Evolutionary conservation across 805 yeast genomes (phyloP).

Genomic region (Lipomyces starkeyi): DNA sequence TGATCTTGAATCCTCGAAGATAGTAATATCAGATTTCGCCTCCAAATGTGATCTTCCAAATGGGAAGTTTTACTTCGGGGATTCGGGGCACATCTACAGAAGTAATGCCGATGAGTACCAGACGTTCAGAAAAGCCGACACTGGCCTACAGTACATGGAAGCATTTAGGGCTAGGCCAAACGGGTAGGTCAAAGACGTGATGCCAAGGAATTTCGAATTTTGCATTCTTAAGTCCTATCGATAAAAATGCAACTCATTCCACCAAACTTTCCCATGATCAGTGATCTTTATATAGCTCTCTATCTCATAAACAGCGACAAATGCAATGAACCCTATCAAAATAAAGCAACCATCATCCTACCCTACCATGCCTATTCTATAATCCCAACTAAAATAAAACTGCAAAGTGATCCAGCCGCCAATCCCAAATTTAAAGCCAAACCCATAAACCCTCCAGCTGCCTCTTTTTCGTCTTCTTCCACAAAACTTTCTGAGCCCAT

Average conservation of each 20-base stretch:
- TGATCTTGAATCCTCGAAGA: constrained; percentile 18
- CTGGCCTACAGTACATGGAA: constrained; percentile 33
- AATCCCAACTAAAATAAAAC: constrained; percentile 53
- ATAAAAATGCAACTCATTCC: not conserved
- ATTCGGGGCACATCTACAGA: constrained; percentile 15
- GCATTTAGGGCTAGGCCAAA: constrained; percentile 25
- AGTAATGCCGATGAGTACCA: constrained; percentile 3
- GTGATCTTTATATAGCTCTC: not conserved
- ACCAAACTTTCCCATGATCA: not conserved
- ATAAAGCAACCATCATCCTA: not conserved
- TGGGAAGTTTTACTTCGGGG: constrained; percentile 30
- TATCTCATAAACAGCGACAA: not conserved
- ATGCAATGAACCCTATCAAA: constrained; percentile 5
- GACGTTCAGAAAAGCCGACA: constrained; percentile 16
- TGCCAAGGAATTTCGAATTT: not conserved
- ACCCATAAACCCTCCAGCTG: constrained; percentile 93
- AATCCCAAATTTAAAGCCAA: constrained; percentile 79
- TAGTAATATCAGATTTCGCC: constrained; percentile 14
- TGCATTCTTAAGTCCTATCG: not conserved
- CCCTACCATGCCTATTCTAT: constrained; percentile 17
- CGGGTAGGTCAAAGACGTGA: constrained; percentile 2
- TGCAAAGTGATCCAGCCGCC: constrained; percentile 75
- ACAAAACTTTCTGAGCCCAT: constrained; percentile 71
- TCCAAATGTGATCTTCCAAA: constrained; percentile 22
- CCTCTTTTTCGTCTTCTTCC: constrained; percentile 73